phyloP scores from a whole-genome alignment of 106 monocot genomes.

The Dactylorhiza incarnata region DNA sequence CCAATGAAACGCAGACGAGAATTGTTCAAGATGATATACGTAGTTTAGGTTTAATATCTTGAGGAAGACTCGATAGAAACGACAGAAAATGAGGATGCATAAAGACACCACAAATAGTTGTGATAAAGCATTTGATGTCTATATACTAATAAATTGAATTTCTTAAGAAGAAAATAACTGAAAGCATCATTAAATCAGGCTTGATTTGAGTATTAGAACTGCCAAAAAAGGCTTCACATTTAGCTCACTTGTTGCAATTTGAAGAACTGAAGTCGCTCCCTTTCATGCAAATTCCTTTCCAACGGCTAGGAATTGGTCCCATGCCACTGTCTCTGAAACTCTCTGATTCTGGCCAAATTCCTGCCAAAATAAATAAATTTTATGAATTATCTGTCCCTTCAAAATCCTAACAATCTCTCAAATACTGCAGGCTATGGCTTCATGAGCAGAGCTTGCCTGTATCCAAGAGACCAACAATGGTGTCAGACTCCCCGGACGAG shows the following conservation, averaged over 20 bases:
- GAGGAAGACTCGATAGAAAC: too few species aligned
- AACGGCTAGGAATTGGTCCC: conserved; percentile 35
- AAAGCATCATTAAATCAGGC: too few species aligned
- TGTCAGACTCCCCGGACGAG: conserved; percentile 14
- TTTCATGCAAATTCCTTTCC: conserved; percentile 65
- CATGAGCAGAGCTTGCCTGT: conserved; percentile 32
- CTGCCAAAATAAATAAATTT: conserved; percentile 5
- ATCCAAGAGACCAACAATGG: conserved; percentile 73
- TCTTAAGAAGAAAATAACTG: neutral
- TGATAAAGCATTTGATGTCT: too few species aligned
- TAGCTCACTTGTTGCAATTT: conserved; percentile 65
- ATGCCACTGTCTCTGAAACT: conserved; percentile 62
- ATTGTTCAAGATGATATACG: too few species aligned
- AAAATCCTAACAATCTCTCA: neutral
- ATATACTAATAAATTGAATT: neutral
- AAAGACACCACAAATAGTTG: too few species aligned
- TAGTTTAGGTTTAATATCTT: too few species aligned
- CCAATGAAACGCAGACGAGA: too few species aligned
- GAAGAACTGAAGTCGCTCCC: conserved; percentile 42
- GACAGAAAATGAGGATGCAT: too few species aligned
- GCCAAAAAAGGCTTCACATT: neutral
- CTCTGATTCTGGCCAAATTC: conserved; percentile 74
- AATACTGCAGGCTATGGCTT: neutral
- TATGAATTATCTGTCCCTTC: neutral
- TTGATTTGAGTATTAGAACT: too few species aligned